Evolutionary conservation across 306 rosid genomes (phyloP).

Genomic region (Argentina anserina): DNA sequence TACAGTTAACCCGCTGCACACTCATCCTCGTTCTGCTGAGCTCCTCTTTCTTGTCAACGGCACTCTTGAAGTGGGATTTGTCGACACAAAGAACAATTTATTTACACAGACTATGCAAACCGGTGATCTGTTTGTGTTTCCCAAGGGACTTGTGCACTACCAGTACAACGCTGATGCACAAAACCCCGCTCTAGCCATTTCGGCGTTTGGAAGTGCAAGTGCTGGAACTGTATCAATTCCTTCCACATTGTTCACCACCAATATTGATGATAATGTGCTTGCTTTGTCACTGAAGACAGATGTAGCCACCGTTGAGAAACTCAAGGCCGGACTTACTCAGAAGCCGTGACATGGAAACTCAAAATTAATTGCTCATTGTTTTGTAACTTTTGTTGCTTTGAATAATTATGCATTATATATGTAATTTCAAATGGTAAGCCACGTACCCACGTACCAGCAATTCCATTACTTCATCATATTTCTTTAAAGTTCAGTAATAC

Average conservation of each 20-base stretch:
- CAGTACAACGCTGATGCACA: conserved; percentile 17
- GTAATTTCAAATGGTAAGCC: background rate
- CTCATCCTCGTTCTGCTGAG: conserved; percentile 19
- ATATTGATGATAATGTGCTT: conserved; percentile 1
- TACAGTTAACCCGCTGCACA: conserved; percentile 14
- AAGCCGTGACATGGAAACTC: background rate
- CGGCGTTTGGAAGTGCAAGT: conserved; percentile 18
- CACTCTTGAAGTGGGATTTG: conserved; percentile 16
- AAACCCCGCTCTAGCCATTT: conserved; percentile 6
- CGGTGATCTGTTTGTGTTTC: conserved; percentile 14
- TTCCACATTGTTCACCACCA: background rate
- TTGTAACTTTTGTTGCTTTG: background rate
- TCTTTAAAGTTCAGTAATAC: background rate
- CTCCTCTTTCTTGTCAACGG: conserved; percentile 14
- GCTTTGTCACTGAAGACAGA: conserved; percentile 9
- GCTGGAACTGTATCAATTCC: conserved; percentile 17
- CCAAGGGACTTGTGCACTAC: conserved; percentile 19
- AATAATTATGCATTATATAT: background rate
- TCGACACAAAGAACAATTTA: conserved; percentile 15
- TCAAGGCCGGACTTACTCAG: conserved; percentile 10
- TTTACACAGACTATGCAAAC: conserved; percentile 7
- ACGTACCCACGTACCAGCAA: background rate
- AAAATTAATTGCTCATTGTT: background rate
- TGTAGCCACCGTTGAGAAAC: conserved; percentile 11
- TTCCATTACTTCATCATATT: background rate